Conservation (phyloP, 75 land plant genomes). For the Pinus albicaulis region DNA sequence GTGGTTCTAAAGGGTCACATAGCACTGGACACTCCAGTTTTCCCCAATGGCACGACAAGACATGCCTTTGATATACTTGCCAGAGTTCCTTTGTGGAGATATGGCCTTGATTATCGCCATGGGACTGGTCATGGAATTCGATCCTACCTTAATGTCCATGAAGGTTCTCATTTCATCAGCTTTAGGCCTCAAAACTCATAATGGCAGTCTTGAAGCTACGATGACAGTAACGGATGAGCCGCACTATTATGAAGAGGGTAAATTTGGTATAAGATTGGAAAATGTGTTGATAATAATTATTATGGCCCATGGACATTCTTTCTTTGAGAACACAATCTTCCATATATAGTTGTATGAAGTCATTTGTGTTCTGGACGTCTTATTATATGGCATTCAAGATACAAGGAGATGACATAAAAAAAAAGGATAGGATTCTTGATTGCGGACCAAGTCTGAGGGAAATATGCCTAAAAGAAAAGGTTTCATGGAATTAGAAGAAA, state of each 20-base stretch:
- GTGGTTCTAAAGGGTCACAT: constrained; percentile 97
- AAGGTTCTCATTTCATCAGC: constrained; percentile 98
- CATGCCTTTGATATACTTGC: constrained; percentile 93
- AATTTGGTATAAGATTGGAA: constrained; percentile 94
- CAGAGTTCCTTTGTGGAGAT: constrained; percentile 84
- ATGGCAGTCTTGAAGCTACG: constrained; percentile 83
- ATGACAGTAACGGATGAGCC: constrained; percentile 99
- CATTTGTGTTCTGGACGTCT: too few relatives aligned
- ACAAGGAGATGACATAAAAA: too few relatives aligned
- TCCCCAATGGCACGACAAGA: constrained; percentile 98
- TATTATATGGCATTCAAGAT: too few relatives aligned
- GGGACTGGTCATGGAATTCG: constrained; percentile 99
- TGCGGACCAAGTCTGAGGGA: too few relatives aligned
- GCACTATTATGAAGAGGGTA: constrained; percentile 97
- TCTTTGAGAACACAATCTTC: too few relatives aligned
- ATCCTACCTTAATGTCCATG: constrained; percentile 94
- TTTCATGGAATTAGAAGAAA: too few relatives aligned
- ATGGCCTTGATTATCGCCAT: constrained; percentile 96
- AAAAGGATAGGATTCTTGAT: too few relatives aligned
- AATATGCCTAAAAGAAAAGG: too few relatives aligned
- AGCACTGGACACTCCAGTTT: constrained; percentile 77
- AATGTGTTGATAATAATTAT: constrained; percentile 96
- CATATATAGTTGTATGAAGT: too few relatives aligned
- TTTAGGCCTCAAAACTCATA: constrained; percentile 86
- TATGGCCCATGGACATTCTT: too few relatives aligned